phyloP scores from a whole-genome alignment of 768 basidiomycete species.

The Collybia mongolica region DNA sequence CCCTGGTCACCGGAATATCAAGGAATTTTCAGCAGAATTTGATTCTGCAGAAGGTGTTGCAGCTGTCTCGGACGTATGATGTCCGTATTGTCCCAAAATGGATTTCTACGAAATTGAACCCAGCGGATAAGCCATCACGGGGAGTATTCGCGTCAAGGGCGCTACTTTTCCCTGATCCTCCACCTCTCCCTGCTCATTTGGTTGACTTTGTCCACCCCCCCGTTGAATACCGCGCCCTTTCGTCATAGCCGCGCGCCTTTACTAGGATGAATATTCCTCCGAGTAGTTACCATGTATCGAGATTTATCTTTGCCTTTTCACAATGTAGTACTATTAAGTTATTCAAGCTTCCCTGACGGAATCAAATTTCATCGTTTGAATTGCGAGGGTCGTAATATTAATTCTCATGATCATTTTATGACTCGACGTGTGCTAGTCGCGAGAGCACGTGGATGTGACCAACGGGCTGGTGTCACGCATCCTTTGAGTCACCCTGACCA shows the following conservation, averaged over 20 bases:
- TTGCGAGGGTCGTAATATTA: too few species aligned
- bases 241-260: background rate
- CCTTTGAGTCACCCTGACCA: too few species aligned
- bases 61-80: slow-evolving; percentile 13
- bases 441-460: too few species aligned
- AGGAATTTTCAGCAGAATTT: slow-evolving; percentile 20
- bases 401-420: too few species aligned
- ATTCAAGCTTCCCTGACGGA: too few species aligned
- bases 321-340: too few species aligned
- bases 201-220: slow-evolving; percentile 1
- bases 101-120: slow-evolving; percentile 16
- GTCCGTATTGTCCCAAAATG: slow-evolving; percentile 25
- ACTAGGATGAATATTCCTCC: too few species aligned
- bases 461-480: too few species aligned
- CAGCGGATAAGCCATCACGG: slow-evolving; percentile 15
- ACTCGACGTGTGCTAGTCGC: too few species aligned
- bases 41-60: slow-evolving; percentile 26
- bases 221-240: background rate
- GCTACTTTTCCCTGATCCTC: slow-evolving; percentile 5
- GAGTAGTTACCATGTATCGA: too few species aligned
- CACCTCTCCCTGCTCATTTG: slow-evolving; percentile 9
- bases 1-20: slow-evolving; percentile 23
- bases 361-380: too few species aligned
- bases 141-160: slow-evolving; percentile 9
- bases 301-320: too few species aligned